phyloP scores from a whole-genome alignment of 352 stramenopile species.

The Phytophthora pluvialis region DNA sequence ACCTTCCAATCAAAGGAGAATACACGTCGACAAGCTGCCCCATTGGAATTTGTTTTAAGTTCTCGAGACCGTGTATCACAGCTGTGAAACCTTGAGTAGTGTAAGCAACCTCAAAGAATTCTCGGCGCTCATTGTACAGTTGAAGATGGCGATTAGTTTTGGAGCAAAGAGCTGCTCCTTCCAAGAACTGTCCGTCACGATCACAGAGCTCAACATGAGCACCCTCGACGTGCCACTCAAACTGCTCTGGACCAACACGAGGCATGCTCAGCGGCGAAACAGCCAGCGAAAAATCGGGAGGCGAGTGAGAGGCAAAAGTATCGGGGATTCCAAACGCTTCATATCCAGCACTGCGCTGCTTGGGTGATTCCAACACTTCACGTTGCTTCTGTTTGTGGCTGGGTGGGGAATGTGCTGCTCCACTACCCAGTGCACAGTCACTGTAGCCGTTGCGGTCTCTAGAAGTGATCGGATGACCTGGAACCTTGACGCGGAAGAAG shows the following conservation, averaged over 20 bases:
- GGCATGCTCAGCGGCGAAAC: slow-evolving; percentile 11
- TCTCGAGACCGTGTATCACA: slow-evolving; percentile 55
- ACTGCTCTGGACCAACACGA: slow-evolving; percentile 23
- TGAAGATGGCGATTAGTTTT: slow-evolving; percentile 48
- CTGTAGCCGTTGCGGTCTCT: background rate
- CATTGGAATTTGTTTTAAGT: slow-evolving; percentile 51
- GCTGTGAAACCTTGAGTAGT: slow-evolving; percentile 56
- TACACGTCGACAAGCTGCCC: slow-evolving; percentile 62
- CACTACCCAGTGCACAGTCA: background rate
- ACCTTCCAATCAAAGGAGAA: slow-evolving; percentile 53
- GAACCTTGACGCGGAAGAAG: slow-evolving; percentile 50
- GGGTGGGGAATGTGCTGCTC: background rate
- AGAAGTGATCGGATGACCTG: slow-evolving; percentile 8
- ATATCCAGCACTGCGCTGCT: background rate
- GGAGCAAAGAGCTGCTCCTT: slow-evolving; percentile 59
- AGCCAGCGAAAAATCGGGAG: background rate
- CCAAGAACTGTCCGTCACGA: slow-evolving; percentile 36
- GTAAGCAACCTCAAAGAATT: slow-evolving; percentile 21
- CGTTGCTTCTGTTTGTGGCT: background rate
- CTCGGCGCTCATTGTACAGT: slow-evolving; percentile 56
- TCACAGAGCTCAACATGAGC: slow-evolving; percentile 56
- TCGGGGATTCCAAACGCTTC: background rate
- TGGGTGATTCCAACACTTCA: background rate
- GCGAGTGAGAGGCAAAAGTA: too few relatives aligned
- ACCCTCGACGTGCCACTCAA: slow-evolving; percentile 55